Evolutionary conservation across 2,329 filamentous ascomycete species (phyloP), one percentile per base, ranked within the genome.

Genomic region (Fusarium torulosum): DNA sequence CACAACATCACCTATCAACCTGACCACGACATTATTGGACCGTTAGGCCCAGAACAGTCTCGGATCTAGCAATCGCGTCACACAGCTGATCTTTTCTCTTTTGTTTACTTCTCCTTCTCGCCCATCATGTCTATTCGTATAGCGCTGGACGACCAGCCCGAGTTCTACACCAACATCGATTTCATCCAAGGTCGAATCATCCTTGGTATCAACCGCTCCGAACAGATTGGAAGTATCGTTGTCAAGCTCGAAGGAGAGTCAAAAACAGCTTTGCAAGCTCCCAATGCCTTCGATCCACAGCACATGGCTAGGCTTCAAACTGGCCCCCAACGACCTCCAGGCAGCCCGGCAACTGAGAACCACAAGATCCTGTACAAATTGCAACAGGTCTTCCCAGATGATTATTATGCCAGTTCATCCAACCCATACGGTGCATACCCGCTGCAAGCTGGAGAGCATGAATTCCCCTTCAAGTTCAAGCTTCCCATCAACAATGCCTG

Each of bases 201-300:
- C 49, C 78, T 90, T 29, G 77, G 73, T 20, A 79, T 90, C 66
- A 88, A 85, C 51, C 90, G 90, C 67, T 80, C 91, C 53, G 92
- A 95, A 76, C 83, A 86, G 56, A 84, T 95, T 49, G 87, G 88
- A 47, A 91, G 88, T 52, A 89, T 96, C 66, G 83, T 93, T 37
- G 91, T 95, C 74, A 96, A 96, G 81, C 86, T 96, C 31, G 92
- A 96, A 75, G 92, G 92, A 70, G 91, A 96, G 79, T 89, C 89
- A 46, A 85, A 85, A 65, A 94, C 91, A 7, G 85, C 90, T 42
- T 79, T 93, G 17, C 76, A 81, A 78, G 76, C 86, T 65, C 79
- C 86, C 71, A 69, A 81, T 74, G 76, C 82, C 77, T 77, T 82
- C 75, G 75, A 79, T 23, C 71, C 81, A 78, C 76, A 79, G 75